Base-by-base conservation (phyloP, 1,139 yeast species). In the Zhuliangozyma parablackwelliae region DNA sequence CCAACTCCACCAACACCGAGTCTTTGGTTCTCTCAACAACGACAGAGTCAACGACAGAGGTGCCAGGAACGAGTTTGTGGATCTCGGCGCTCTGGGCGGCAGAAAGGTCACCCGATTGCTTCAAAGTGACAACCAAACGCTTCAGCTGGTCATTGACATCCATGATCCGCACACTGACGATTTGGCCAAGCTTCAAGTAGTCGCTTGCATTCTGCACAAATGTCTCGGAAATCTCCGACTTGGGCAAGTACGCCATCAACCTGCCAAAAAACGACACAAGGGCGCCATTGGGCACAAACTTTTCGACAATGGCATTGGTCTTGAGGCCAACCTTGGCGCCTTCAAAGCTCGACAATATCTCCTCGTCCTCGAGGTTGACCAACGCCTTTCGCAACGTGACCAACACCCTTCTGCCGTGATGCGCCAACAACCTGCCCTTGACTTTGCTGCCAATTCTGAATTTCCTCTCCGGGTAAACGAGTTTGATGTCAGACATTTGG, bases 391-490 rank as follows among this genome's bases (percentile, higher is more conserved):
- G 89, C 50, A 90, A 61, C 3, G 98, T 86, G 28, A 87, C 69
- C 36, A 68, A 63, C 33, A 88, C 64, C 38, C 72, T 50, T 48
- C 56, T 63, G 20, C 69, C 66, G 28, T 57, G 53, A 26, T 63
- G 63, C 37, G 57, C 65, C 46, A 75, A 59, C 8, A 75, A 78
- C 61, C 96, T 78, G 43, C 84, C 95, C 52, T 75, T 84, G 29
- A 86, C 85, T 48, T 81, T 84, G 34, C 82, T 67, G 8, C 96
- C 97, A 35, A 78, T 78, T 59, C 86, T 87, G 70, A 81, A 92
- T 56, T 89, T 87, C 65, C 92, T 78, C 61, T 92, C 97, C 6
- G 98, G 98, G 54, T 89, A 83, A 7, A 81, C 79, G 45, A 92
- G 69, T 54, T 80, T 83, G 42, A 85, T 75, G 58, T 92, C 99